Conservation (phyloP, 2,329 filamentous ascomycete species). For the Talaromyces sp. region DNA sequence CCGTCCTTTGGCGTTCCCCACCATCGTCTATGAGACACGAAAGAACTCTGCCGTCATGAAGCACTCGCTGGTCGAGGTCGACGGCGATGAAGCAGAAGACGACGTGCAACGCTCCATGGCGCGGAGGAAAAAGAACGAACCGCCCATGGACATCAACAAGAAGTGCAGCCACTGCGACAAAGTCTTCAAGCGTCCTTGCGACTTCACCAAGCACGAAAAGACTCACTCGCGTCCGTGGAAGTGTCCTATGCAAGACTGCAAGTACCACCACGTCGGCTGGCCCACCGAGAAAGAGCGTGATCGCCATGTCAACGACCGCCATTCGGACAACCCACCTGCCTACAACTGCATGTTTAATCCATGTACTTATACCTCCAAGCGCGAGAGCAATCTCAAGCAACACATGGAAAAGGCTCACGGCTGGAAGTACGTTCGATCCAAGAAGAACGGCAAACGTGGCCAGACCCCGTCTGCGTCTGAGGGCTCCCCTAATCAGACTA, state of each 20-base stretch:
- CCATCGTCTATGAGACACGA: constrained; percentile 58
- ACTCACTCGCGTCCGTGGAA: constrained; percentile 97
- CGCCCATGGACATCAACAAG: constrained; percentile 77
- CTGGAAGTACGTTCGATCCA: constrained; percentile 86
- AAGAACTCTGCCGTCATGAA: constrained; percentile 46
- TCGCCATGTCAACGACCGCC: constrained; percentile 94
- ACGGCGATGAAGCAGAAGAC: constrained; percentile 61
- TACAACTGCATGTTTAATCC: constrained; percentile 79
- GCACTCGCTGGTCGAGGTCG: constrained; percentile 40
- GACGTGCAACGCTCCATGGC: constrained; percentile 92
- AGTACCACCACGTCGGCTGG: constrained; percentile 86
- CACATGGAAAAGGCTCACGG: constrained; percentile 97
- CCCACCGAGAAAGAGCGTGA: constrained; percentile 97
- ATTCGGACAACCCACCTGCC: constrained; percentile 73
- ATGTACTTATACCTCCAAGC: constrained; percentile 92
- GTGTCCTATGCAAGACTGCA: constrained; percentile 67
- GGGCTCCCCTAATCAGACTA: constrained; percentile 10
- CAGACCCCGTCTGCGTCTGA: constrained; percentile 13
- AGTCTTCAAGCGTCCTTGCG: constrained; percentile 94
- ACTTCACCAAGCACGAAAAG: constrained; percentile 97
- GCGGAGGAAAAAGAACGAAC: constrained; percentile 87
- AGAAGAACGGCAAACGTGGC: constrained; percentile 74
- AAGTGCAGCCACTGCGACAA: constrained; percentile 82
- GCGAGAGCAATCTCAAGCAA: constrained; percentile 95
- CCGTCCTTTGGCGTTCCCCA: constrained; percentile 68